Conservation (phyloP, 148 eudicot species). For the Spergularia bocconei region DNA sequence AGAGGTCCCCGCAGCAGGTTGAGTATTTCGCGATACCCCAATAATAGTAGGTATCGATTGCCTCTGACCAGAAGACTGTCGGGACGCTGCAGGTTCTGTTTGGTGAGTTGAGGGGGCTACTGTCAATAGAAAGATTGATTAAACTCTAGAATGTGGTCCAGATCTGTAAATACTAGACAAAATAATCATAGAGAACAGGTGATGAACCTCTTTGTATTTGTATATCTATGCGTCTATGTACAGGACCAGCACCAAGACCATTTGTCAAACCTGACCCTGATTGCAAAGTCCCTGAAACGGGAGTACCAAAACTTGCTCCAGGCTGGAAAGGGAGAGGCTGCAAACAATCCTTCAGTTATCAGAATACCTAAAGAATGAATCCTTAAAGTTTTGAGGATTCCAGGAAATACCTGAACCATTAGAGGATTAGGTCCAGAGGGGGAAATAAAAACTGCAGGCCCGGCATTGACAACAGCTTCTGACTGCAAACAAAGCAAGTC, state of each 20-base stretch:
- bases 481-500: slow-evolving; percentile 33
- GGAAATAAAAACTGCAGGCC: slow-evolving; percentile 52
- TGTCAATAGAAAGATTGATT: slow-evolving; percentile 4
- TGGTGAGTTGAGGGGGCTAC: slow-evolving; percentile 29
- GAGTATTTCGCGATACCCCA: slow-evolving; percentile 20
- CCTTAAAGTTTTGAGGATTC: not conserved
- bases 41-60: slow-evolving; percentile 21
- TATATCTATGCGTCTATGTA: slow-evolving; percentile 46
- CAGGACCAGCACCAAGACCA: slow-evolving; percentile 34
- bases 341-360: slow-evolving; percentile 22
- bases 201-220: slow-evolving; percentile 44
- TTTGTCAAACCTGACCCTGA: slow-evolving; percentile 30
- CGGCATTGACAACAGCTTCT: slow-evolving; percentile 48
- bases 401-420: slow-evolving; percentile 51
- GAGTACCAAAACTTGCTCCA: slow-evolving; percentile 40
- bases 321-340: slow-evolving; percentile 55
- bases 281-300: slow-evolving; percentile 21
- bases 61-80: slow-evolving; percentile 34
- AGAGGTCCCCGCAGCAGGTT: slow-evolving; percentile 30
- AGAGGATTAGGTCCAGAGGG: slow-evolving; percentile 53
- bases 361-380: not conserved
- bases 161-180: not conserved
- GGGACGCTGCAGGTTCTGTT: slow-evolving; percentile 35
- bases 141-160: not conserved
- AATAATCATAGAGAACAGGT: not conserved